Evolutionary conservation across 177 flowering plant species (phyloP).

Genomic region (Telopea speciosissima): DNA sequence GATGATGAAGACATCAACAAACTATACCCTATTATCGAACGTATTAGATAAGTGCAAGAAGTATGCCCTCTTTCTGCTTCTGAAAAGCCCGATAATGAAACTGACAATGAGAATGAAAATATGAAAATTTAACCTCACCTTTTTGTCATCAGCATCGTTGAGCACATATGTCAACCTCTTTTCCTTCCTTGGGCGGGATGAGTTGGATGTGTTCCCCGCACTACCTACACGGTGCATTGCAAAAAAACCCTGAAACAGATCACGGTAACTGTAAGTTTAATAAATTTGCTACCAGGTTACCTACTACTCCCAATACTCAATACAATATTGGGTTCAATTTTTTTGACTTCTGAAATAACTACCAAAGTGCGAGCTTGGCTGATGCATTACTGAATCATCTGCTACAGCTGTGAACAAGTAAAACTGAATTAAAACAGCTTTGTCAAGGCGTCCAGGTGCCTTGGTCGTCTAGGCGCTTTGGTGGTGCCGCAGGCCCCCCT

Average conservation of each 20-base stretch:
- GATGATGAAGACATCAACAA: background rate
- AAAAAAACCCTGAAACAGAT: conserved; percentile 26
- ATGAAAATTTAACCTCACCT: conserved; percentile 31
- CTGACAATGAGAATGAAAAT: background rate
- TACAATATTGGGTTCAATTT: background rate
- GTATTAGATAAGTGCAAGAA: background rate
- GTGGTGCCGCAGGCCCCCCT: no score
- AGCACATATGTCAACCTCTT: conserved; percentile 80
- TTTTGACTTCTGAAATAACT: background rate
- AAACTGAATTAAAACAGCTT: no score
- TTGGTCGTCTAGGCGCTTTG: no score
- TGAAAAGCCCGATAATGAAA: background rate
- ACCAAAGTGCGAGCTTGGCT: background rate
- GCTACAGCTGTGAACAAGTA: background rate
- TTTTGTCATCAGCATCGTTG: conserved; percentile 62
- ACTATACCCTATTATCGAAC: background rate
- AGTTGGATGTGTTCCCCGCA: conserved; percentile 63
- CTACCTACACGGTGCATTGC: conserved; percentile 94
- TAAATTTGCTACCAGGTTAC: background rate
- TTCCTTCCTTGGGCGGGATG: conserved; percentile 76
- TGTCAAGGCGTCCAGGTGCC: no score
- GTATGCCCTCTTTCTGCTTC: background rate
- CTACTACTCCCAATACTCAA: background rate
- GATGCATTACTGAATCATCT: background rate
- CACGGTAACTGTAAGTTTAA: background rate